A percentile compares a stretch with the other conserved stretches of the same genome.
These are phyloP conservation scores for Thermothielavioides terrestris DNA, from an alignment of 495 filamentous ascomycete species.

Conservation along the genomic window DNA sequence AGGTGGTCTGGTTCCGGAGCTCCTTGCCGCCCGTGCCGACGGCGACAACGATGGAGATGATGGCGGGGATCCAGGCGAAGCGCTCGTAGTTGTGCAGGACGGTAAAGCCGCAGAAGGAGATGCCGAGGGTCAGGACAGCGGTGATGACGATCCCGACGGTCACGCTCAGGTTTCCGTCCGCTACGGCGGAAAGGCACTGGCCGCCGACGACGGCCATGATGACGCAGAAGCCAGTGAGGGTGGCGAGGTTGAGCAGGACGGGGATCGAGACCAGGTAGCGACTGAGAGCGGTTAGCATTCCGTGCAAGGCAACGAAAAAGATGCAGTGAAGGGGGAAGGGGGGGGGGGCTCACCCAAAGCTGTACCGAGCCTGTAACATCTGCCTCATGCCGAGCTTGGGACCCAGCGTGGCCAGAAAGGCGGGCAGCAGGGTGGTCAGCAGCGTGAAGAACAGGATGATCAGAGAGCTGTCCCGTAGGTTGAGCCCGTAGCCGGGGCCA, in stretches of 20 bases:
- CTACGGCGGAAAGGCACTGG: constrained; percentile 44
- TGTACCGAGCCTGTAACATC: constrained; percentile 48
- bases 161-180: constrained; percentile 38
- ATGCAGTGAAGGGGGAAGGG: not conserved
- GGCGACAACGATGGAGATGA: constrained; percentile 39
- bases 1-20: constrained; percentile 14
- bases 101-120: constrained; percentile 52
- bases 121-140: constrained; percentile 43
- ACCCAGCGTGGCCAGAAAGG: constrained; percentile 43
- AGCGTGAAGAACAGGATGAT: constrained; percentile 50
- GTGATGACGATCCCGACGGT: constrained; percentile 46
- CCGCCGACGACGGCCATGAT: constrained; percentile 41
- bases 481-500: constrained; percentile 41
- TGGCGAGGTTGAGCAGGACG: constrained; percentile 43
- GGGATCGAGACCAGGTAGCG: constrained; percentile 37
- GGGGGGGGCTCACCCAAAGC: constrained; percentile 34
- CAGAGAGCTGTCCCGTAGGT: constrained; percentile 38
- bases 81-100: constrained; percentile 53
- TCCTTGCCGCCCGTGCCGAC: constrained; percentile 25
- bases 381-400: constrained; percentile 47
- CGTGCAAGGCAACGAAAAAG: too few species aligned
- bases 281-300: constrained; percentile 6
- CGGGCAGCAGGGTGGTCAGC: constrained; percentile 39
- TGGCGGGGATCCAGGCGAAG: constrained; percentile 50
- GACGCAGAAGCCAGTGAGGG: constrained; percentile 41